These are phyloP conservation scores for Penicillium sp. DNA, from an alignment of 2,329 filamentous ascomycete species.

Conservation along the genomic window DNA sequence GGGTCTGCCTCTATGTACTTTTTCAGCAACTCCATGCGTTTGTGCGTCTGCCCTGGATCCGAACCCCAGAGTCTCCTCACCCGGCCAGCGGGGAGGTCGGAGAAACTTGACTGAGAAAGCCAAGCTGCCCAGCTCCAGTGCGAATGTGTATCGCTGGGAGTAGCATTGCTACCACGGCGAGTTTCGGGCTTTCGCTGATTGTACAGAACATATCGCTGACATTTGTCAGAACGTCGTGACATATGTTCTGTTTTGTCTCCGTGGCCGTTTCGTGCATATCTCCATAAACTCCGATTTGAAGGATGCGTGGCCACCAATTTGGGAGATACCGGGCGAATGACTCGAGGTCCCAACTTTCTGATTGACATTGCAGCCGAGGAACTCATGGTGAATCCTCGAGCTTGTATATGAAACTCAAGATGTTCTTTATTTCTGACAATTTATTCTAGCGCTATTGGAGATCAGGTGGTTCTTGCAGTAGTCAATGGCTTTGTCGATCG, in stretches of 20 bases:
- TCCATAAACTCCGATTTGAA: slow-evolving; percentile 9
- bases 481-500: background rate
- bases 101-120: slow-evolving; percentile 11
- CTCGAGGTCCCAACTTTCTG: slow-evolving; percentile 2
- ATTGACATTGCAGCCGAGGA: slow-evolving; percentile 12
- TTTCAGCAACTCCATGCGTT: slow-evolving; percentile 38
- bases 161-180: slow-evolving; percentile 5
- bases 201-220: slow-evolving; percentile 9
- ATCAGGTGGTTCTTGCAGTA: background rate
- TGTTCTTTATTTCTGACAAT: background rate
- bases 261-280: slow-evolving; percentile 12
- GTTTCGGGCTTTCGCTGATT: slow-evolving; percentile 6
- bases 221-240: slow-evolving; percentile 5
- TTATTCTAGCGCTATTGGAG: background rate
- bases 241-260: slow-evolving; percentile 11
- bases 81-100: slow-evolving; percentile 4
- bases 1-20: slow-evolving; percentile 39
- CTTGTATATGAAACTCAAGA: background rate
- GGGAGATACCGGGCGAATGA: slow-evolving; percentile 9
- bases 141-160: slow-evolving; percentile 1
- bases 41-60: slow-evolving; percentile 21
- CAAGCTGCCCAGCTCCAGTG: slow-evolving; percentile 1
- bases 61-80: slow-evolving; percentile 20
- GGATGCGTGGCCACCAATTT: slow-evolving; percentile 7
- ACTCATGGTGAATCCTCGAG: slow-evolving; percentile 11